A percentile compares a stretch with the other conserved stretches of the same genome.
Evolutionary conservation across 306 rosid genomes (phyloP).

Genomic region (Acmispon strigosus): DNA sequence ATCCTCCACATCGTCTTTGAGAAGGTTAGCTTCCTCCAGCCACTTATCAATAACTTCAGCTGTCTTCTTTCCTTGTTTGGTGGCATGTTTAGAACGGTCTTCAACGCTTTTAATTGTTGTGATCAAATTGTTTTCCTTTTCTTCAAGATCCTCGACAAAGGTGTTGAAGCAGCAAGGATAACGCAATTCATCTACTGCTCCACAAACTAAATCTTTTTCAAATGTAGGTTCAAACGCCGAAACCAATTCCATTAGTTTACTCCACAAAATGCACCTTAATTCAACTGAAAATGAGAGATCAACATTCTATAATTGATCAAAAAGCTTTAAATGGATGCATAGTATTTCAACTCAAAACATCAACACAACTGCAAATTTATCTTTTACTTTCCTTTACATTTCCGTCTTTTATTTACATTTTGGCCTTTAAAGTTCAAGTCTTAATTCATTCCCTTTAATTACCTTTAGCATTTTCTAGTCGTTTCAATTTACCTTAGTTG

Average conservation of each 20-base stretch:
- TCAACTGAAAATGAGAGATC: not conserved
- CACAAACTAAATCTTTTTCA: not conserved
- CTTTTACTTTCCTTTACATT: no score
- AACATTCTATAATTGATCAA: no score
- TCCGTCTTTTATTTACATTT: no score
- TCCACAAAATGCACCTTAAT: not conserved
- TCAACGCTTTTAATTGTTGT: not conserved
- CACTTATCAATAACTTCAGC: not conserved
- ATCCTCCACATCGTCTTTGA: not conserved
- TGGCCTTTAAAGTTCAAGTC: no score
- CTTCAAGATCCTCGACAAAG: not conserved
- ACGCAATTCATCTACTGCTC: not conserved
- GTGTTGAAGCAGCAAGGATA: not conserved
- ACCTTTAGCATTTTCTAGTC: no score
- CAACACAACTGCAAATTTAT: no score
- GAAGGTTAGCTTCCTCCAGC: not conserved
- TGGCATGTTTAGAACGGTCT: not conserved
- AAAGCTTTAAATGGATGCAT: no score
- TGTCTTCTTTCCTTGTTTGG: not conserved
- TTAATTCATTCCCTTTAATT: no score
- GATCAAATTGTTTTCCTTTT: not conserved
- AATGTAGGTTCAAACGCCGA: rapidly evolving
- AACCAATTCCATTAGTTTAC: not conserved
- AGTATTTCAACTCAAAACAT: no score
- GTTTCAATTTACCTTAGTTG: no score